Conservation (phyloP, 2,329 filamentous ascomycete species). For the Juglanconis juglandina region DNA sequence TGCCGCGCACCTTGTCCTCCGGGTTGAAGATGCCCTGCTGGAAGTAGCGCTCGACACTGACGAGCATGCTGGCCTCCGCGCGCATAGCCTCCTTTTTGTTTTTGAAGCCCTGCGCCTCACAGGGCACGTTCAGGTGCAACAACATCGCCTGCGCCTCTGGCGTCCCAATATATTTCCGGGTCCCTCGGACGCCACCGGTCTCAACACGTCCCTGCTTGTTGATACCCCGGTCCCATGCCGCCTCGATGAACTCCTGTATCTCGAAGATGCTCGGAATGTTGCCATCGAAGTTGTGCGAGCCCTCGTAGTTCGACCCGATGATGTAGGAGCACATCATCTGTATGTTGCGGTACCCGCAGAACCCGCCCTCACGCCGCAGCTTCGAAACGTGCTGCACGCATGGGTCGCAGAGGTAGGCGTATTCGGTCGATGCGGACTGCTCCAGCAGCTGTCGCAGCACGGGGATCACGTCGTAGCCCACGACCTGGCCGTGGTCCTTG, state of each 20-base stretch:
- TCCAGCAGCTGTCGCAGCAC: conserved; percentile 62
- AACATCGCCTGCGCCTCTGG: conserved; percentile 86
- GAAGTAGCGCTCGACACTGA: conserved; percentile 74
- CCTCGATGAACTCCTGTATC: conserved; percentile 83
- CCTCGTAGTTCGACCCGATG: conserved; percentile 53
- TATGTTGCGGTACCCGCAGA: conserved; percentile 93
- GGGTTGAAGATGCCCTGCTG: conserved; percentile 47
- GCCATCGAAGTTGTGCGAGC: conserved; percentile 56
- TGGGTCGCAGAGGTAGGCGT: conserved; percentile 77
- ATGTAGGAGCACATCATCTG: conserved; percentile 87
- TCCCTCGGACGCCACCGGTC: conserved; percentile 83
- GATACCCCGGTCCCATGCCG: conserved; percentile 82
- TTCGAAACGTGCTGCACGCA: conserved; percentile 78
- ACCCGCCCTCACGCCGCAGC: conserved; percentile 77
- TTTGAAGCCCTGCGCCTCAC: conserved; percentile 61
- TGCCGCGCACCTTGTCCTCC: conserved; percentile 63
- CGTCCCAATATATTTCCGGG: conserved; percentile 92
- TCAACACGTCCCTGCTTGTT: conserved; percentile 71
- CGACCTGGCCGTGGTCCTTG: conserved; percentile 54
- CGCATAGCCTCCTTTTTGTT: conserved; percentile 39
- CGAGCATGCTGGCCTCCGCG: conserved; percentile 57
- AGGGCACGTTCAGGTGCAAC: conserved; percentile 64
- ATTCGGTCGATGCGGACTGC: conserved; percentile 60
- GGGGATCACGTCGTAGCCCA: conserved; percentile 58
- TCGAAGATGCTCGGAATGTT: conserved; percentile 72